Evolutionary conservation across 495 filamentous ascomycete genomes (phyloP).

Genomic region (Hyaloscypha hepaticicola): DNA sequence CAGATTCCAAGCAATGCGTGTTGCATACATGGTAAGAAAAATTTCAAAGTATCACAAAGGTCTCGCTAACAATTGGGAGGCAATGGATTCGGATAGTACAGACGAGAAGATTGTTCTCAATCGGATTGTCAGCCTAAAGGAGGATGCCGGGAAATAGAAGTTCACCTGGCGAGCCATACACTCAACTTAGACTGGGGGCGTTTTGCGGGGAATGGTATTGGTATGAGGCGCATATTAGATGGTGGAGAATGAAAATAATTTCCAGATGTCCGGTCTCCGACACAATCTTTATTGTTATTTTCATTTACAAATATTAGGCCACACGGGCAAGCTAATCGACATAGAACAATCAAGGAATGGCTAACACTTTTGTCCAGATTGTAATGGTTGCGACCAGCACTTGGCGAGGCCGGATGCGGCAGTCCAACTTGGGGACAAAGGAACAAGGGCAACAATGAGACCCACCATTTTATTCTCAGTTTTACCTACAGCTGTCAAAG

Average conservation of each 20-base stretch:
- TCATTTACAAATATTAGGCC: not conserved
- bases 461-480: too few relatives aligned
- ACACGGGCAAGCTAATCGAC: not conserved
- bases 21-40: slow-evolving; percentile 70
- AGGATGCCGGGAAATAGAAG: slow-evolving; percentile 70
- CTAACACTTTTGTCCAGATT: not conserved
- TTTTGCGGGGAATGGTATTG: not conserved
- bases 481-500: too few relatives aligned
- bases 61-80: slow-evolving; percentile 33
- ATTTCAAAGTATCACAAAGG: not conserved
- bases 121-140: slow-evolving; percentile 89
- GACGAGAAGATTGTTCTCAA: slow-evolving; percentile 81
- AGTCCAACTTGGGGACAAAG: too few relatives aligned
- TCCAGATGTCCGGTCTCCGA: not conserved
- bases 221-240: slow-evolving; percentile 6
- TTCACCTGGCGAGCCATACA: not conserved
- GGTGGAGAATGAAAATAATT: not conserved
- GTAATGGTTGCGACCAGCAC: not conserved
- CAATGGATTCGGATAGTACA: slow-evolving; percentile 77
- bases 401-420: not conserved
- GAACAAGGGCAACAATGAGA: not conserved
- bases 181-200: slow-evolving; percentile 20
- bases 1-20: slow-evolving; percentile 89
- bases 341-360: not conserved
- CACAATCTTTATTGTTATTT: not conserved